Evolutionary conservation across 805 yeast genomes (phyloP).

Genomic region (Lipomyces starkeyi): DNA sequence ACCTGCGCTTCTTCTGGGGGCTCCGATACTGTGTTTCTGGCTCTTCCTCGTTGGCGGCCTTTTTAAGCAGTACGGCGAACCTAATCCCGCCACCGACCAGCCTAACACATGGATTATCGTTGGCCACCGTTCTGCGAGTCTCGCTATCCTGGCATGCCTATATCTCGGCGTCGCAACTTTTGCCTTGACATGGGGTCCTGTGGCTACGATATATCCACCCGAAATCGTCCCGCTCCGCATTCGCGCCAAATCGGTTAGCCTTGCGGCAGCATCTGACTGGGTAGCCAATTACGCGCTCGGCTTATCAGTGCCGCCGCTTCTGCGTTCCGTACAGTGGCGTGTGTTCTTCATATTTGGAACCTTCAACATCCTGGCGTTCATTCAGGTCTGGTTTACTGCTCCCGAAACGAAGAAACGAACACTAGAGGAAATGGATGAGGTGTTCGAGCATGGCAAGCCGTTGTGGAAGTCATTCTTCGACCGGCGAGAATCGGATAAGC

Average conservation of each 20-base stretch:
- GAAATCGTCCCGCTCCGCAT: conserved; percentile 73
- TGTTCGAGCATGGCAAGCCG: conserved; percentile 45
- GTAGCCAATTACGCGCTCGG: conserved; percentile 75
- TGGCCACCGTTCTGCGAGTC: no score
- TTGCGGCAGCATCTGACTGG: conserved; percentile 82
- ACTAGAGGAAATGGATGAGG: conserved; percentile 71
- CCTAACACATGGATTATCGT: no score
- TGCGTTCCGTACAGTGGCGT: conserved; percentile 73
- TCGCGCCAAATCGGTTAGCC: conserved; percentile 73
- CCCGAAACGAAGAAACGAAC: conserved; percentile 76
- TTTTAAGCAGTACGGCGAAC: no score
- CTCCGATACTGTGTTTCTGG: no score
- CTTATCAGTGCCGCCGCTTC: conserved; percentile 52
- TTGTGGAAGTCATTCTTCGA: conserved; percentile 29
- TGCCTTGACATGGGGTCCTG: no score
- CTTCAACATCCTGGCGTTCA: conserved; percentile 60
- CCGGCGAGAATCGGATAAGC: background rate
- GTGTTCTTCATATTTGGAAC: conserved; percentile 82
- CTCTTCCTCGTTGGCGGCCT: no score
- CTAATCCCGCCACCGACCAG: no score
- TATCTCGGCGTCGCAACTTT: no score
- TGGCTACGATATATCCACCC: conserved; percentile 70
- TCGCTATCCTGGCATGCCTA: no score
- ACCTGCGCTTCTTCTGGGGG: no score
- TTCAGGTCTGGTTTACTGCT: conserved; percentile 59